Conservation (phyloP, 768 basidiomycete species). For the Russula earlei region DNA sequence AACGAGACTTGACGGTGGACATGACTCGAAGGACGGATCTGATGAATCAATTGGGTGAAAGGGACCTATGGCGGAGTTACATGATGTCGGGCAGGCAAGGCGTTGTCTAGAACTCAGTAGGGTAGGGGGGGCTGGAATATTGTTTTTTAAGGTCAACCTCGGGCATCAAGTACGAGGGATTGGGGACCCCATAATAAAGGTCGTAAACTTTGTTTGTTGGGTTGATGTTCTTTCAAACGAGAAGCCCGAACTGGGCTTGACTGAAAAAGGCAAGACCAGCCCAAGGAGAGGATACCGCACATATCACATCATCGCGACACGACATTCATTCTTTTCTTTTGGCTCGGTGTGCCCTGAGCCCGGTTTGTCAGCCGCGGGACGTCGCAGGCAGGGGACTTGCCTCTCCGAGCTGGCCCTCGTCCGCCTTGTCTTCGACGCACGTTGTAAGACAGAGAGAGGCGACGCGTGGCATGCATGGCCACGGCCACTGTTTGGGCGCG, state of each 20-base stretch:
- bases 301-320: slow-evolving; percentile 14
- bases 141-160: not conserved
- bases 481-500: slow-evolving; percentile 11
- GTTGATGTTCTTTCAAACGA: slow-evolving; percentile 13
- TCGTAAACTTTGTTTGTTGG: slow-evolving; percentile 10
- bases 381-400: not conserved
- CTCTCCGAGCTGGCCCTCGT: not conserved
- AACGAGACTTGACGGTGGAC: not conserved
- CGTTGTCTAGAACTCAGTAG: not conserved
- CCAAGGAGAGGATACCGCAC: slow-evolving; percentile 5
- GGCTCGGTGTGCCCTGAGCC: slow-evolving; percentile 4
- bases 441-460: slow-evolving; percentile 12
- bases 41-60: not conserved
- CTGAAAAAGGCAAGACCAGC: slow-evolving; percentile 9
- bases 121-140: slow-evolving; percentile 7
- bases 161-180: slow-evolving; percentile 1
- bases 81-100: not conserved
- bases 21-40: too few species aligned
- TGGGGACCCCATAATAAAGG: not conserved
- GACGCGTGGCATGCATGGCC: slow-evolving; percentile 15
- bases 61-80: slow-evolving; percentile 13
- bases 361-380: not conserved
- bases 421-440: not conserved
- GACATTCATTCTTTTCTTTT: slow-evolving; percentile 14
- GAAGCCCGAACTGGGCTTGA: slow-evolving; percentile 11